Evolutionary conservation across 1,284 basidiomycete genomes (phyloP), one percentile per base, ranked within the genome.

Genomic region (Ustilago esculenta): DNA sequence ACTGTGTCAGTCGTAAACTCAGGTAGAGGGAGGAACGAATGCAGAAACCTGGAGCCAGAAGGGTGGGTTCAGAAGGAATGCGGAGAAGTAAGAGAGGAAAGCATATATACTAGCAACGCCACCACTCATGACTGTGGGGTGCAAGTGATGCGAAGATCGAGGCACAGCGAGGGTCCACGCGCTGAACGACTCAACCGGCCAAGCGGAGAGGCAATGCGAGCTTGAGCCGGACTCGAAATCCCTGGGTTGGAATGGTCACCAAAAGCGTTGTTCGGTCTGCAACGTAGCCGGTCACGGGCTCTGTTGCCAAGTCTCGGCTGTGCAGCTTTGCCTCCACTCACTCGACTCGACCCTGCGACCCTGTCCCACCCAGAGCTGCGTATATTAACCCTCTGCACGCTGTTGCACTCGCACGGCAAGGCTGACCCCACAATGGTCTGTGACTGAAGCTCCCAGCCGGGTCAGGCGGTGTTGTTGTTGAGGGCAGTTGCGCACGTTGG

Each of bases 271-370:
- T 29, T 44, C 42, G 42, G 42, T 15, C 33, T 48, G 27, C 9
- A 44, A 45, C 32, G 20, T 53, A 53, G 45, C 51, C 51, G 51
- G 51, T n/a, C n/a, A n/a, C n/a, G n/a, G n/a, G n/a, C n/a, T n/a
- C n/a, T n/a, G n/a, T n/a, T n/a, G n/a, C n/a, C n/a, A n/a, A n/a
- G n/a, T n/a, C n/a, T n/a, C n/a, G n/a, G n/a, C n/a, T n/a, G n/a
- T n/a, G n/a, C n/a, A n/a, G n/a, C n/a, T n/a, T n/a, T n/a, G n/a
- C n/a, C n/a, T n/a, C n/a, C n/a, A n/a, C n/a, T n/a, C n/a, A n/a
- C n/a, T n/a, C n/a, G n/a, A n/a, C n/a, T n/a, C n/a, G n/a, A n/a
- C n/a, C n/a, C n/a, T n/a, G n/a, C n/a, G n/a, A n/a, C n/a, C n/a
- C n/a, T n/a, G n/a, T n/a, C n/a, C n/a, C n/a, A n/a, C n/a, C n/a